phyloP scores from a whole-genome alignment of 2,329 filamentous ascomycete species.

The Claviceps africana region DNA sequence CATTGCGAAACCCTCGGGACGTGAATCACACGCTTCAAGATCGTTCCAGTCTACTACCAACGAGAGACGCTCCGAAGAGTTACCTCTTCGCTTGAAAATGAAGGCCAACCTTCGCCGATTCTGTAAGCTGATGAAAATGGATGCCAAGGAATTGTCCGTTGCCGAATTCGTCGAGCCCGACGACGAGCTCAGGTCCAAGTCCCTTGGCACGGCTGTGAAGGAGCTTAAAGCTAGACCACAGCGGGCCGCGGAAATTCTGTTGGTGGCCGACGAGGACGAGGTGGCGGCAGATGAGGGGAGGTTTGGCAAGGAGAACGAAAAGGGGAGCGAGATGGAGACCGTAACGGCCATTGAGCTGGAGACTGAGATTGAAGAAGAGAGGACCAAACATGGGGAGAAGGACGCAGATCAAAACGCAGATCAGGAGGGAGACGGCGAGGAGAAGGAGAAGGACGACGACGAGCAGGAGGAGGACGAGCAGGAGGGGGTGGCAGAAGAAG shows the following conservation, averaged over 20 bases:
- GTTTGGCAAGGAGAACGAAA: neutral
- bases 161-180: conserved; percentile 20
- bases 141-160: conserved; percentile 19
- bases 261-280: conserved; percentile 9
- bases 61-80: conserved; percentile 19
- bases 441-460: neutral
- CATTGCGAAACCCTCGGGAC: conserved; percentile 31
- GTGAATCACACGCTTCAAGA: conserved; percentile 35
- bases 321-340: neutral
- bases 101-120: conserved; percentile 21
- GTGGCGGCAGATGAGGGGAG: neutral
- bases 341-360: neutral
- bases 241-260: conserved; percentile 13
- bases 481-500: neutral
- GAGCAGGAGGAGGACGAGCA: neutral
- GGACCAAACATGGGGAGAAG: too few relatives aligned
- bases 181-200: conserved; percentile 20
- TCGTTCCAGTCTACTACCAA: conserved; percentile 23
- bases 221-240: conserved; percentile 19
- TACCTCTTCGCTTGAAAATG: conserved; percentile 21
- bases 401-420: too few relatives aligned
- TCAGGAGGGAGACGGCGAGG: too few relatives aligned
- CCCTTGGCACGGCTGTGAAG: conserved; percentile 21
- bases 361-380: neutral
- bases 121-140: conserved; percentile 22